phyloP scores from a whole-genome alignment of 2,329 filamentous ascomycete genomes.

The Cladosporium sp. region DNA sequence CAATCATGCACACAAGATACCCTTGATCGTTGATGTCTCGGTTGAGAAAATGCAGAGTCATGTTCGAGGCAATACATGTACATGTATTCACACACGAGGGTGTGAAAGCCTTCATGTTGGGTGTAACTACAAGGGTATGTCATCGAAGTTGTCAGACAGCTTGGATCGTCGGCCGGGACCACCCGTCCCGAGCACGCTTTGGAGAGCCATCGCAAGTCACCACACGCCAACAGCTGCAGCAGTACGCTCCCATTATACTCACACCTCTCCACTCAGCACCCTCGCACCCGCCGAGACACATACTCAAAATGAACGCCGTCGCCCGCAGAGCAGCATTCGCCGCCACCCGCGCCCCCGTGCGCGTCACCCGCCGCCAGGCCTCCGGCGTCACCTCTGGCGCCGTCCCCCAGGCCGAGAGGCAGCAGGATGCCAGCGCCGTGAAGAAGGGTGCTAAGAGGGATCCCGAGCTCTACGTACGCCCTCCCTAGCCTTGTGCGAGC shows the following conservation, averaged over 20 bases:
- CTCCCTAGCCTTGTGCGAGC: neutral
- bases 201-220: constrained; percentile 1
- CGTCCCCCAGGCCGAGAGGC: constrained; percentile 15
- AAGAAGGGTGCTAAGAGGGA: constrained; percentile 62
- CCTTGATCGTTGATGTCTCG: neutral
- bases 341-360: constrained; percentile 43
- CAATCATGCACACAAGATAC: neutral
- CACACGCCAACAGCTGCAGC: constrained; percentile 11
- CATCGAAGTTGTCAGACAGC: neutral
- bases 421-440: constrained; percentile 15
- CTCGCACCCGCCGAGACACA: constrained; percentile 19
- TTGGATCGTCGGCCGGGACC: no score
- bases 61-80: neutral
- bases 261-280: constrained; percentile 13
- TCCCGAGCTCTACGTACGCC: constrained; percentile 72
- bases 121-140: neutral
- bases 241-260: neutral
- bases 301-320: constrained; percentile 49
- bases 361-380: constrained; percentile 38
- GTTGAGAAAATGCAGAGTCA: neutral
- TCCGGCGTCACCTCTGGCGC: constrained; percentile 46
- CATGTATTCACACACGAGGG: no score
- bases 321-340: constrained; percentile 49
- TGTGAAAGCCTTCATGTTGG: no score
- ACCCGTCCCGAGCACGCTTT: neutral